Base-by-base conservation (phyloP, 768 basidiomycete genomes). In the Mycena albidolilacea region DNA sequence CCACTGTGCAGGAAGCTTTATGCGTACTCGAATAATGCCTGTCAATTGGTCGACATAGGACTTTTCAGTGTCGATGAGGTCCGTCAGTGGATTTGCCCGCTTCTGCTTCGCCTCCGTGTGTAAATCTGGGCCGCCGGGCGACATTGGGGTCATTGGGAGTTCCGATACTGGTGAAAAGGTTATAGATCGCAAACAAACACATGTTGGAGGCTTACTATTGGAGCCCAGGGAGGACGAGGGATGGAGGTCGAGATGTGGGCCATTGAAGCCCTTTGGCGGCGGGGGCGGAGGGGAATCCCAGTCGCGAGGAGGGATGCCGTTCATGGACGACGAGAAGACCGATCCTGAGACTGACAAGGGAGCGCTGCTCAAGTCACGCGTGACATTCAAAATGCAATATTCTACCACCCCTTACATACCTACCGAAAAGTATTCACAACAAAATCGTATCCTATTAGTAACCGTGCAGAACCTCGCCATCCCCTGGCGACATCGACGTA, bases 41-140 rank as follows among this genome's bases (percentile, higher is more conserved):
- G 96, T 92, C 46, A 99, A 85, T 75, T 95, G 89, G 54, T 97
- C 96, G 14, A 98, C 97, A 84, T 97, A 99, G 35, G 87, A 77
- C 84, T 93, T 95, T 85, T 99, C 98, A 23, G 95, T 97, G 79
- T 97, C 95, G 69, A 99, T 92, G 72, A 99, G 92, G 84, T 99
- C 97, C 8, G 88, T 88, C 67, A 99, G 86, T 35, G 96, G 97
- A 80, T 97, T 98, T 12, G 88, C 78, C 77, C 91, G 93, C 83
- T 87, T 93, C 23, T 87, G 75, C 79, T 87, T 92, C 41, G 83
- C 82, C 52, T 86, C 88, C 43, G 84, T 71, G 38, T 82, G 78
- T 12, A 83, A 77, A 19, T 75, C 67, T 52, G 82, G 74, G 66
- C 69, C 76, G 12, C 77, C 77, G 30, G 81, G 84, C 12, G 83